These are phyloP conservation scores for Zygoascus hellenicus DNA, from an alignment of 1,139 yeast genomes.

Conservation along the genomic window DNA sequence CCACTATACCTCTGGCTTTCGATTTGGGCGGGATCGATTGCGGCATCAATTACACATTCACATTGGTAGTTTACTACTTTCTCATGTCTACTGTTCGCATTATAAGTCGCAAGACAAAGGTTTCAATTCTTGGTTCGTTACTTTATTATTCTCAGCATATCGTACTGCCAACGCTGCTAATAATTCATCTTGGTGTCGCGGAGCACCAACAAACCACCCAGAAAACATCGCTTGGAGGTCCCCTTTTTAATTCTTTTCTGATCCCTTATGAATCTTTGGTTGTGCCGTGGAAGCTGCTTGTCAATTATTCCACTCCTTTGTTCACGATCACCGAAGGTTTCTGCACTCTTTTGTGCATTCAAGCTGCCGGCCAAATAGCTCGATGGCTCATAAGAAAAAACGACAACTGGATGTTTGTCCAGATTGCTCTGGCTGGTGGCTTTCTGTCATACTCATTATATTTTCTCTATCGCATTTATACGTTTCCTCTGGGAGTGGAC, in stretches of 20 bases:
- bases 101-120: slow-evolving; percentile 43
- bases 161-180: slow-evolving; percentile 72
- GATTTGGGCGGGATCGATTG: slow-evolving; percentile 89
- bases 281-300: slow-evolving; percentile 60
- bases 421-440: slow-evolving; percentile 67
- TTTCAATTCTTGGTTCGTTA: slow-evolving; percentile 47
- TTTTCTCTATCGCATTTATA: slow-evolving; percentile 77
- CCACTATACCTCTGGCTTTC: slow-evolving; percentile 90
- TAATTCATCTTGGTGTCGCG: slow-evolving; percentile 56
- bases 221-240: slow-evolving; percentile 14
- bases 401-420: slow-evolving; percentile 75
- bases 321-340: slow-evolving; percentile 90
- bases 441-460: slow-evolving; percentile 70
- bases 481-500: slow-evolving; percentile 59
- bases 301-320: slow-evolving; percentile 77
- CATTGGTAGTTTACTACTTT: slow-evolving; percentile 64
- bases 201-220: slow-evolving; percentile 22
- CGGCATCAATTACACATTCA: slow-evolving; percentile 80
- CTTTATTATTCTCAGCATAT: slow-evolving; percentile 78
- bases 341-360: slow-evolving; percentile 82
- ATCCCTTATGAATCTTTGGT: slow-evolving; percentile 34
- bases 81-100: slow-evolving; percentile 67
- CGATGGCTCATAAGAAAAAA: slow-evolving; percentile 67
- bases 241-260: background rate
- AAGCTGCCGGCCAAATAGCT: slow-evolving; percentile 81